phyloP scores from a whole-genome alignment of 495 filamentous ascomycete species.

The Aspergillus biplanus region DNA sequence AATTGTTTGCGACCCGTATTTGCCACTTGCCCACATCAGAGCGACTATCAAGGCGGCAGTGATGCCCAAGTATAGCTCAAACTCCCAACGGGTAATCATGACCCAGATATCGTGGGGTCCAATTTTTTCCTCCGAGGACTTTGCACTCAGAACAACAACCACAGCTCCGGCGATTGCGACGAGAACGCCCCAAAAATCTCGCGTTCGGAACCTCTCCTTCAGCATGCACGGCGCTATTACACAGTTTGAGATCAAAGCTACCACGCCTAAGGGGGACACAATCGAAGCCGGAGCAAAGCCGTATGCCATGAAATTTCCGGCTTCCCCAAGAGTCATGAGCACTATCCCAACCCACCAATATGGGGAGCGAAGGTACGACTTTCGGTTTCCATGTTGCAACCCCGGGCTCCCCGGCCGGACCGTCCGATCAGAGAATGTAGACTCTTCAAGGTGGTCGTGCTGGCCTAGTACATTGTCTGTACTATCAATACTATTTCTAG shows the following conservation, averaged over 20 bases:
- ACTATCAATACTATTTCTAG: constrained; percentile 10
- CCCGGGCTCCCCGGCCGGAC: constrained; percentile 40
- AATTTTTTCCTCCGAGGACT: constrained; percentile 85
- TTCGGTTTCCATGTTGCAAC: constrained; percentile 34
- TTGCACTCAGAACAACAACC: constrained; percentile 89
- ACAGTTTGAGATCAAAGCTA: constrained; percentile 93
- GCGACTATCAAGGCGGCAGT: constrained; percentile 70
- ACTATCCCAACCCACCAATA: constrained; percentile 96
- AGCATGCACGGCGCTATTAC: constrained; percentile 92
- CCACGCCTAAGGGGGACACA: constrained; percentile 93
- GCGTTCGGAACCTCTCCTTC: constrained; percentile 81
- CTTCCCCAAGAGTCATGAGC: constrained; percentile 90
- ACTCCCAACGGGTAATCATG: constrained; percentile 86
- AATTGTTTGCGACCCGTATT: constrained; percentile 81
- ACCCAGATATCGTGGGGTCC: constrained; percentile 89
- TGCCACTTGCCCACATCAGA: constrained; percentile 79
- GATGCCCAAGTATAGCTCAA: constrained; percentile 84
- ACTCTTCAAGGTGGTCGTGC: constrained; percentile 30
- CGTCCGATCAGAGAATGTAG: constrained; percentile 46
- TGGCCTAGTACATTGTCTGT: constrained; percentile 25
- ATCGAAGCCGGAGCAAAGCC: constrained; percentile 98
- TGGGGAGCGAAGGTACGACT: constrained; percentile 83
- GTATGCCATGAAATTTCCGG: constrained; percentile 95
- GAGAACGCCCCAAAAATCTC: constrained; percentile 88
- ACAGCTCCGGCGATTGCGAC: constrained; percentile 87